Base-by-base conservation (phyloP, 1,139 yeast species). In the Lodderomyces margitis region DNA sequence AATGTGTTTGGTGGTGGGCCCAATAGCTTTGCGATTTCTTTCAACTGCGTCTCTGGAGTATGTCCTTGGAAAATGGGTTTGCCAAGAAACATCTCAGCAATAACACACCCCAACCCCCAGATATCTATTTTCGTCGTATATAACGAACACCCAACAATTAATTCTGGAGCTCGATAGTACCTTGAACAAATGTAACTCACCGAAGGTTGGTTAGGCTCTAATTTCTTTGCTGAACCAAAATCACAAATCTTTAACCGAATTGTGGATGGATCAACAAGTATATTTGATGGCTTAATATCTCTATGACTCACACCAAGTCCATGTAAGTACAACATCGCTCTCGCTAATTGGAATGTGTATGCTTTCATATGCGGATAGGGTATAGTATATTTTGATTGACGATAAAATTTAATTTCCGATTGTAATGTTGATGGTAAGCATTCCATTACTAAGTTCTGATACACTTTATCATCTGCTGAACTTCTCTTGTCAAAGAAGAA, bases 21-120 rank as follows among this genome's bases (percentile, higher is more conserved):
- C 54, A 85, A 67, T 44, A 85, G 64, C 59, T 85, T 85, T 2
- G 88, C 79, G 49, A 85, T 85, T 59, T 85, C 95, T 56, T 86
- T 77, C 51, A 85, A 69, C 61, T 85, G 95, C 40, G 82, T 64
- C 56, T 82, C 75, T 11, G 91, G 87, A 40, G 83, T 81, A 53
- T 79, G 83, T 40, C 94, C 94, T 64, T 84, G 92, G 65, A 86
- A 86, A 17, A 86, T 82, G 3, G 92, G 88, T 57, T 80, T 83
- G 24, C 92, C 91, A 55, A 84, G 70, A 49, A 83, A 75, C 91
- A 86, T 84, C 61, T 86, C 94, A 15, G 92, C 92, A 50, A 85
- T 68, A 8, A 85, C 92, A 70, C 95, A 86, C 1, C 95, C 95
- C 43, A 84, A 68, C 1, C 92, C 92, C 95, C 95, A 86, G 45